A percentile compares a stretch with the other conserved stretches of the same genome.
These are phyloP conservation scores for Xylariaceae sp. DNA, from an alignment of 2,329 filamentous ascomycete genomes.

Conservation along the genomic window DNA sequence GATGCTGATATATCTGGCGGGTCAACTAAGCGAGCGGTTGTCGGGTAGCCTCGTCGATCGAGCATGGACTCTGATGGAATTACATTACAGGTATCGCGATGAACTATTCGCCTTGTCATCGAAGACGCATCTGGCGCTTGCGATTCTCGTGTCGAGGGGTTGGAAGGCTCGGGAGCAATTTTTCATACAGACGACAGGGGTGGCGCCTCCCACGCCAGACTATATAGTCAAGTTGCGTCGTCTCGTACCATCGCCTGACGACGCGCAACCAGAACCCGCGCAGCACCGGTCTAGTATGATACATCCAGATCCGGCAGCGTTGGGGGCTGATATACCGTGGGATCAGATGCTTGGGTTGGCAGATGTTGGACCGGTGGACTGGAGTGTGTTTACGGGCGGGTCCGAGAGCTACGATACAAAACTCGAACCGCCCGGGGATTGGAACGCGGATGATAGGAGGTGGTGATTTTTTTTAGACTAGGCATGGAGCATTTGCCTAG, in stretches of 20 bases:
- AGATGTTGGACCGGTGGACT: conserved; percentile 26
- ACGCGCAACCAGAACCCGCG: conserved; percentile 21
- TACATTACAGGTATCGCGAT: conserved; percentile 45
- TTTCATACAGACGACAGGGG: conserved; percentile 34
- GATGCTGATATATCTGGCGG: conserved; percentile 51
- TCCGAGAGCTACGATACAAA: no score
- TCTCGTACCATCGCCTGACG: conserved; percentile 38
- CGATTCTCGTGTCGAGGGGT: conserved; percentile 46
- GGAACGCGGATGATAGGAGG: no score
- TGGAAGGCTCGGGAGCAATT: conserved; percentile 49
- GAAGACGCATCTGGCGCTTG: conserved; percentile 43
- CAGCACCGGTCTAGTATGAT: background rate
- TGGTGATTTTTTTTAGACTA: no score
- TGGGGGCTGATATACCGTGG: conserved; percentile 25
- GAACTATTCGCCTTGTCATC: conserved; percentile 48
- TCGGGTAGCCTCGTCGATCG: conserved; percentile 49
- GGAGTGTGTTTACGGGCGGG: conserved; percentile 30
- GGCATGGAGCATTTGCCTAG: no score
- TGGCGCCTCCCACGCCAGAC: conserved; percentile 38
- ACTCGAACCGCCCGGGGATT: conserved; percentile 2
- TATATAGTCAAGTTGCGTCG: conserved; percentile 45
- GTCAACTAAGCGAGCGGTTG: conserved; percentile 48
- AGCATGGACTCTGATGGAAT: conserved; percentile 47
- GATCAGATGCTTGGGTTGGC: conserved; percentile 32
- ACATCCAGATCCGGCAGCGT: conserved; percentile 4